These are phyloP conservation scores for Colletotrichum sp. DNA, from an alignment of 2,329 filamentous ascomycete genomes.

Conservation along the genomic window DNA sequence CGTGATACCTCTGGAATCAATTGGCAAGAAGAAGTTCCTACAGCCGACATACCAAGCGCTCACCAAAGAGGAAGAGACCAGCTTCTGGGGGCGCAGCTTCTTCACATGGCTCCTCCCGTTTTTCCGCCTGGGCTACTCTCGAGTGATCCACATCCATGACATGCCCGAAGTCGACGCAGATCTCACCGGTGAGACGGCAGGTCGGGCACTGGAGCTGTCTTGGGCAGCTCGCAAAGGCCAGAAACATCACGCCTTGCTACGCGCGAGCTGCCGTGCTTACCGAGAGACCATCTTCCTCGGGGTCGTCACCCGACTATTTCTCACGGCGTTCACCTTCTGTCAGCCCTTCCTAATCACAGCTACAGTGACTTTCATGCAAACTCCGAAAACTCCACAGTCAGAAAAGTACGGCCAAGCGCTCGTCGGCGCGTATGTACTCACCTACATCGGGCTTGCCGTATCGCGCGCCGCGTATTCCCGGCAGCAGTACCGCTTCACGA, in stretches of 20 bases:
- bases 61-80: constrained; percentile 22
- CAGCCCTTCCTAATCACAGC: constrained; percentile 29
- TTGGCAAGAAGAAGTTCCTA: constrained; percentile 20
- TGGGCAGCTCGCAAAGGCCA: background rate
- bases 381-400: constrained; percentile 18
- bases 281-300: background rate
- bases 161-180: constrained; percentile 24
- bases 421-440: constrained; percentile 33
- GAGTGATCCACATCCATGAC: constrained; percentile 23
- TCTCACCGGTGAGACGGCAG: background rate
- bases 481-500: constrained; percentile 28
- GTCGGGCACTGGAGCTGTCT: background rate
- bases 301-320: constrained; percentile 1
- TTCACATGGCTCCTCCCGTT: constrained; percentile 27
- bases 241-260: background rate
- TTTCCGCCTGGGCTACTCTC: constrained; percentile 23
- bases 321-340: constrained; percentile 27
- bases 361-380: constrained; percentile 19
- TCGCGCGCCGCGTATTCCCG: constrained; percentile 35
- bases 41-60: background rate
- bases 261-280: background rate
- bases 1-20: constrained; percentile 23
- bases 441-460: constrained; percentile 35
- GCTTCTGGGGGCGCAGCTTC: constrained; percentile 24
- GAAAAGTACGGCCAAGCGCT: constrained; percentile 27